Evolutionary conservation across 2,329 filamentous ascomycete species (phyloP).

Genomic region (Calonectria pseudoturangicola): DNA sequence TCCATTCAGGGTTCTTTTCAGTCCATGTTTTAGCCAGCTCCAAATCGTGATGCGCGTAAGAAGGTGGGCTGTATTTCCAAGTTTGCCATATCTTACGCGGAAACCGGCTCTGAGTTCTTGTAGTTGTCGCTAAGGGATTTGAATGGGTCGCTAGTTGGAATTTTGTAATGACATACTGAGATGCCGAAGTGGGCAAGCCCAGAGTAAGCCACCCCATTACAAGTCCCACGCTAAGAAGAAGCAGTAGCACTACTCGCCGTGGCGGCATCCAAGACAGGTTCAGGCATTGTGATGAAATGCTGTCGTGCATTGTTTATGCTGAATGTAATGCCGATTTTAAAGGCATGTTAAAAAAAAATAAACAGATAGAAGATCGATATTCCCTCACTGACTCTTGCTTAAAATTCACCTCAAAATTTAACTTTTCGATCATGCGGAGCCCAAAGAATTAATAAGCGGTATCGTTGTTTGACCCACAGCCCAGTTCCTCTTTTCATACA

Average conservation of each 20-base stretch:
- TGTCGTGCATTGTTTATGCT: not conserved
- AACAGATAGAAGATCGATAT: not conserved
- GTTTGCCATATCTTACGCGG: conserved; percentile 17
- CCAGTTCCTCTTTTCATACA: not conserved
- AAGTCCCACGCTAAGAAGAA: not conserved
- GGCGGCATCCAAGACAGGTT: not conserved
- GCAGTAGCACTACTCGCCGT: not conserved
- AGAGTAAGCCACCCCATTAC: not conserved
- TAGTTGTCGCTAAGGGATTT: not conserved
- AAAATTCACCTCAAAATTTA: not conserved
- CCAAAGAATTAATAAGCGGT: not conserved
- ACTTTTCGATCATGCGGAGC: not conserved
- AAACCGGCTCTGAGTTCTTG: not conserved
- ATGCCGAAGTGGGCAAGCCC: not conserved
- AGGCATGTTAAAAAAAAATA: not conserved
- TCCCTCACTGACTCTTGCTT: not conserved
- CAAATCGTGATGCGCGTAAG: not conserved
- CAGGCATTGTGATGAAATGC: not conserved
- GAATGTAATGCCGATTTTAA: not conserved
- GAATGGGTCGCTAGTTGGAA: not conserved
- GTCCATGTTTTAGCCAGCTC: conserved; percentile 1
- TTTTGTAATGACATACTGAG: too few relatives aligned
- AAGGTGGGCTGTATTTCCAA: not conserved
- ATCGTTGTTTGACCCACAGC: not conserved
- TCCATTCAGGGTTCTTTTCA: not conserved